A percentile compares a stretch with the other conserved stretches of the same genome.
These are phyloP conservation scores for Pelargonium fulgidum DNA, from an alignment of 441 rosid genomes.

Conservation along the genomic window DNA sequence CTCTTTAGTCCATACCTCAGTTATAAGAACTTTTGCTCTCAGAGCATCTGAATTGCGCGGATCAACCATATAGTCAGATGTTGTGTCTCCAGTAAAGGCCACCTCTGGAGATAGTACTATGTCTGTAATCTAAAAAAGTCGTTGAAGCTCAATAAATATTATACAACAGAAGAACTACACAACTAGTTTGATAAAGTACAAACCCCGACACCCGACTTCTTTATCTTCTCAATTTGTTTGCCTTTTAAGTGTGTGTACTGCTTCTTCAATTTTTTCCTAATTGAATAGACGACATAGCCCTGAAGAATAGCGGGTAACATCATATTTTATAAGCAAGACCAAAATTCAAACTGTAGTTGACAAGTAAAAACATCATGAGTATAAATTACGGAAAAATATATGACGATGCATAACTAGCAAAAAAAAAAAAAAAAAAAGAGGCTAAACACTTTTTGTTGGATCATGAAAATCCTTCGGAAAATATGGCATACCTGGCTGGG, in stretches of 20 bases:
- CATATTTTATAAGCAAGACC: slow-evolving; percentile 8
- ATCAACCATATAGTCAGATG: slow-evolving; percentile 85
- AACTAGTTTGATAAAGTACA: slow-evolving; percentile 19
- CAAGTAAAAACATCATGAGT: neutral
- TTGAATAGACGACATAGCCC: slow-evolving; percentile 85
- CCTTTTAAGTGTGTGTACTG: slow-evolving; percentile 83
- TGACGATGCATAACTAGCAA: neutral
- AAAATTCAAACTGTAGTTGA: neutral
- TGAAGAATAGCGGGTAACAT: slow-evolving; percentile 25
- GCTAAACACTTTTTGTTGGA: neutral
- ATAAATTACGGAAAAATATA: neutral
- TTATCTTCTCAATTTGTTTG: slow-evolving; percentile 79
- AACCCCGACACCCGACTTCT: slow-evolving; percentile 81
- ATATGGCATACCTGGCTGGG: slow-evolving; percentile 66
- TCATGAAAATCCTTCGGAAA: neutral
- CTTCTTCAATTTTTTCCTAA: slow-evolving; percentile 83
- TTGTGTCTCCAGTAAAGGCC: slow-evolving; percentile 92
- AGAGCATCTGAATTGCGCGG: slow-evolving; percentile 90
- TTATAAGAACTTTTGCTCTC: slow-evolving; percentile 84
- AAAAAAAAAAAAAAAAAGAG: neutral
- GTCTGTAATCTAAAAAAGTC: slow-evolving; percentile 60
- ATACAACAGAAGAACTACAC: neutral
- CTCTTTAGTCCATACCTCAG: slow-evolving; percentile 51
- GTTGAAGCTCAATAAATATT: slow-evolving; percentile 15
- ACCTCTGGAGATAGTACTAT: slow-evolving; percentile 75